A percentile compares a stretch with the other conserved stretches of the same genome.
Evolutionary conservation across 257 asterid species (phyloP).

Genomic region (Fraxinus anomala): DNA sequence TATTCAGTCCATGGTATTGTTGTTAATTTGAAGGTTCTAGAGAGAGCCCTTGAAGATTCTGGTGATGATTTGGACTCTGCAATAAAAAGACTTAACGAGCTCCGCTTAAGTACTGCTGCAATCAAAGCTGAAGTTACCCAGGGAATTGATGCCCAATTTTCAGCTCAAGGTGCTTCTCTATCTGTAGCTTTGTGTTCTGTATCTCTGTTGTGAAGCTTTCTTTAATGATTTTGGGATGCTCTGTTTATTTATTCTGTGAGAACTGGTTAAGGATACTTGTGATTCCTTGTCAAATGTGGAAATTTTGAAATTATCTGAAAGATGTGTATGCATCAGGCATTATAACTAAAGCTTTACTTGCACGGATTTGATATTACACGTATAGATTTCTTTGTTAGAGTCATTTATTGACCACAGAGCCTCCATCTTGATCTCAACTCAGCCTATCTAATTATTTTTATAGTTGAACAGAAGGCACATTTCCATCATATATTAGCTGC

Average conservation of each 20-base stretch:
- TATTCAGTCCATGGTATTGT: slow-evolving; percentile 26
- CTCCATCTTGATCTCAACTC: slow-evolving; percentile 3
- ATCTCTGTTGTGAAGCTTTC: slow-evolving; percentile 13
- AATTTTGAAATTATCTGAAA: slow-evolving; percentile 11
- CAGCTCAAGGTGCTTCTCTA: slow-evolving; percentile 48
- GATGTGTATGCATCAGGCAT: slow-evolving; percentile 11
- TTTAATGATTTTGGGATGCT: slow-evolving; percentile 18
- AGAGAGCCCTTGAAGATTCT: slow-evolving; percentile 74
- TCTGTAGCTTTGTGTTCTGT: slow-evolving; percentile 17
- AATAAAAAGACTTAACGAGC: slow-evolving; percentile 73
- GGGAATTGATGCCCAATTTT: slow-evolving; percentile 35
- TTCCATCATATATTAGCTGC: not conserved
- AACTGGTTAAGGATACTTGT: not conserved
- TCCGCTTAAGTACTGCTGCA: slow-evolving; percentile 58
- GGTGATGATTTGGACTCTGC: slow-evolving; percentile 79
- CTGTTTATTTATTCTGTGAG: not conserved
- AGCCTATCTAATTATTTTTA: not conserved
- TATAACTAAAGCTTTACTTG: not conserved
- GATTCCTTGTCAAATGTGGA: not conserved
- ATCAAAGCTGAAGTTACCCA: slow-evolving; percentile 48
- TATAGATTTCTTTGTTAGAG: too few species aligned
- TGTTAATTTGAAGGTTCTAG: slow-evolving; percentile 63
- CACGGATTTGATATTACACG: slow-evolving; percentile 17
- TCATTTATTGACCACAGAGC: not conserved
- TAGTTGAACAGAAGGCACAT: slow-evolving; percentile 2